phyloP scores from a whole-genome alignment of 1,284 basidiomycete species.

The Austroboletus niveus region DNA sequence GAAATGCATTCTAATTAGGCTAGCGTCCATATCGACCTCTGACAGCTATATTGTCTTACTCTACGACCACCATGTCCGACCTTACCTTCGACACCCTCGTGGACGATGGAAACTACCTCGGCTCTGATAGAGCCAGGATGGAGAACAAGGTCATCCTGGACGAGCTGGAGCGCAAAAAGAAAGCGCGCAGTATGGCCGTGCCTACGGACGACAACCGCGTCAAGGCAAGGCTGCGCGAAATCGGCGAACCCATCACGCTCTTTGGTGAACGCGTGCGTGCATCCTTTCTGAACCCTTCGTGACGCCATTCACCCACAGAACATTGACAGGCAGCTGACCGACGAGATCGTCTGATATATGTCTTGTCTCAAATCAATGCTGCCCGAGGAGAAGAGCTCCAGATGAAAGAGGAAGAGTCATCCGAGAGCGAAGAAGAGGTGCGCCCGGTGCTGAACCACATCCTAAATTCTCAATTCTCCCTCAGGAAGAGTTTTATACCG shows the following conservation, averaged over 20 bases:
- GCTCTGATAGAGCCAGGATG: slow-evolving; percentile 66
- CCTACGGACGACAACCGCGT: slow-evolving; percentile 97
- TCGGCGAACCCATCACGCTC: slow-evolving; percentile 94
- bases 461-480: slow-evolving; percentile 2
- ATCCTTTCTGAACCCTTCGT: slow-evolving; percentile 1
- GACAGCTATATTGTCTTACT: not conserved
- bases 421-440: slow-evolving; percentile 78
- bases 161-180: slow-evolving; percentile 94
- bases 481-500: slow-evolving; percentile 94
- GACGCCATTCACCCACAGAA: slow-evolving; percentile 23
- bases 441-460: slow-evolving; percentile 15
- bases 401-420: slow-evolving; percentile 65
- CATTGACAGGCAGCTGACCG: slow-evolving; percentile 72
- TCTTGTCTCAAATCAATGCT: slow-evolving; percentile 87
- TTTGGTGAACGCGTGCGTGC: slow-evolving; percentile 91
- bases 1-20: too few species aligned
- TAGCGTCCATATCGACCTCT: slow-evolving; percentile 1
- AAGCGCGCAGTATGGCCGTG: slow-evolving; percentile 89
- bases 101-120: slow-evolving; percentile 72
- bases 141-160: slow-evolving; percentile 84
- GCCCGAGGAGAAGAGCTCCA: slow-evolving; percentile 71
- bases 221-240: slow-evolving; percentile 82
- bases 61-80: slow-evolving; percentile 52
- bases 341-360: slow-evolving; percentile 90
- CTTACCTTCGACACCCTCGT: slow-evolving; percentile 70